phyloP scores from a whole-genome alignment of 768 basidiomycete genomes.

The Boletus pseudo-olivaceus region DNA sequence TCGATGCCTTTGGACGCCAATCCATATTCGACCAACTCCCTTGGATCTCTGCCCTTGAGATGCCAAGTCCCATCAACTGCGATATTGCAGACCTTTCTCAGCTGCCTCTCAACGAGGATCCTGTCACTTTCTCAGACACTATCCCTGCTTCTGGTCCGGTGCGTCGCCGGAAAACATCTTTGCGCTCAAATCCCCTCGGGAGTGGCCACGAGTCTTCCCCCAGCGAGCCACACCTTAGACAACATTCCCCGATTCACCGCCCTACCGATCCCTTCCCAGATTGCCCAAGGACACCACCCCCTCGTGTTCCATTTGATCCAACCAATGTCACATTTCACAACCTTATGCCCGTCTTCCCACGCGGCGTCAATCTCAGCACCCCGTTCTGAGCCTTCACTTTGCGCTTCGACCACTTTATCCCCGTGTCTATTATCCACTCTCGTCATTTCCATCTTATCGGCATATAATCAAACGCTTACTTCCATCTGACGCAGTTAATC shows the following conservation, averaged over 20 bases:
- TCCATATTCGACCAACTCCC: slow-evolving; percentile 59
- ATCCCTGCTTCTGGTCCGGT: slow-evolving; percentile 47
- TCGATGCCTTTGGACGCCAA: slow-evolving; percentile 32
- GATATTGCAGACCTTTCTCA: slow-evolving; percentile 70
- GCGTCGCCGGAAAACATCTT: slow-evolving; percentile 53
- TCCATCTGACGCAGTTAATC: slow-evolving; percentile 30
- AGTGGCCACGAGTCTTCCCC: slow-evolving; percentile 20
- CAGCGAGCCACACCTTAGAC: slow-evolving; percentile 14
- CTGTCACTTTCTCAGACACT: slow-evolving; percentile 17
- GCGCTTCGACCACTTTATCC: background rate
- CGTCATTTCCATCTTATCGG: slow-evolving; percentile 24
- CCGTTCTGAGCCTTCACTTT: slow-evolving; percentile 8
- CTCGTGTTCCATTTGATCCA: slow-evolving; percentile 40
- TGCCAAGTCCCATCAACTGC: slow-evolving; percentile 41
- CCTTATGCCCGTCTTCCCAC: slow-evolving; percentile 58
- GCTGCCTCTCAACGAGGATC: slow-evolving; percentile 35
- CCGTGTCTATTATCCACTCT: slow-evolving; percentile 6
- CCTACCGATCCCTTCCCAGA: slow-evolving; percentile 14
- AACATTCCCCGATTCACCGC: slow-evolving; percentile 30
- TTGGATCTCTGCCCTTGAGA: slow-evolving; percentile 62
- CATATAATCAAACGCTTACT: slow-evolving; percentile 30
- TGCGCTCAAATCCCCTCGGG: slow-evolving; percentile 47
- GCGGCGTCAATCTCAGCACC: slow-evolving; percentile 14
- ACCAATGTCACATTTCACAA: slow-evolving; percentile 51
- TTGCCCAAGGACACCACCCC: slow-evolving; percentile 34